phyloP scores from a whole-genome alignment of 371 early-diverging fungal genomes.

The Actinomortierella ambigua region DNA sequence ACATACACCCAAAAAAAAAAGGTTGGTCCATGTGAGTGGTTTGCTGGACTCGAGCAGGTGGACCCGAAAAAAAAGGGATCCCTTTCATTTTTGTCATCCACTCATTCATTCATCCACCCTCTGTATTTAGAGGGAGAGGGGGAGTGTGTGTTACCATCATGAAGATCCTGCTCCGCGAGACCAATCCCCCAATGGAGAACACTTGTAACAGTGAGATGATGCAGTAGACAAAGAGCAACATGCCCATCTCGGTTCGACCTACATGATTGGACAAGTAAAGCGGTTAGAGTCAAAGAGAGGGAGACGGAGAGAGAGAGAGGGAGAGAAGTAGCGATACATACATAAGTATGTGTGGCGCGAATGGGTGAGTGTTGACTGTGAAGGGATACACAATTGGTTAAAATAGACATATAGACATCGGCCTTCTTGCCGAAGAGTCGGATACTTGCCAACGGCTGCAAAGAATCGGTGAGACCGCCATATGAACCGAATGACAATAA shows the following conservation, averaged over 20 bases:
- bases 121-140: too few relatives aligned
- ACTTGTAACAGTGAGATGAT: conserved; percentile 14
- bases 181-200: conserved; percentile 23
- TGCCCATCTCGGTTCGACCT: conserved; percentile 22
- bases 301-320: neutral
- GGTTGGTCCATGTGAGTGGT: too few relatives aligned
- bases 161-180: conserved; percentile 6
- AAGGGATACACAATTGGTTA: neutral
- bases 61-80: neutral
- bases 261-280: too few relatives aligned
- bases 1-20: neutral
- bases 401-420: neutral
- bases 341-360: too few relatives aligned
- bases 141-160: conserved; percentile 17
- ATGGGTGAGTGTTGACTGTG: too few relatives aligned
- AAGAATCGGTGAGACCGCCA: too few relatives aligned
- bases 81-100: neutral
- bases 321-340: neutral
- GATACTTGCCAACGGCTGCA: too few relatives aligned
- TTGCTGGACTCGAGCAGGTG: too few relatives aligned
- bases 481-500: too few relatives aligned
- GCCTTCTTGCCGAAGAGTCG: too few relatives aligned
- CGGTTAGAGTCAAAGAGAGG: too few relatives aligned
- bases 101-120: neutral
- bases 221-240: conserved; percentile 16